phyloP scores from a whole-genome alignment of 2,329 filamentous ascomycete genomes.

The Tolypocladium ophioglossoides region DNA sequence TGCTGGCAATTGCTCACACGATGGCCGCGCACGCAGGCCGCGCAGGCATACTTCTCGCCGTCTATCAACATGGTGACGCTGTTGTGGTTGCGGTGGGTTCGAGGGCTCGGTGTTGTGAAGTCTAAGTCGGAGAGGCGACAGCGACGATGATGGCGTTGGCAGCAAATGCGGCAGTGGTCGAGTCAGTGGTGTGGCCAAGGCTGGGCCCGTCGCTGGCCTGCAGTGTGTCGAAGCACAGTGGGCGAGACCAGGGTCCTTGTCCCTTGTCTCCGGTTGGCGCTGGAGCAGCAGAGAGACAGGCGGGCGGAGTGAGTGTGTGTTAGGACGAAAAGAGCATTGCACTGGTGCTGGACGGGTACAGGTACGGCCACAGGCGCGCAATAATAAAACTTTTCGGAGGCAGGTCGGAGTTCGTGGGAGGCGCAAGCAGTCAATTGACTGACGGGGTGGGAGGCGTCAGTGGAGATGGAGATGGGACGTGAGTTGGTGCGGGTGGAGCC shows the following conservation, averaged over 20 bases:
- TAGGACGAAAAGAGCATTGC: background rate
- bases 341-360: background rate
- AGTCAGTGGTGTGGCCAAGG: conserved; percentile 5
- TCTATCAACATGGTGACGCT: conserved; percentile 61
- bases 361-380: background rate
- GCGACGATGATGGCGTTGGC: background rate
- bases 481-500: conserved; percentile 7
- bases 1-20: conserved; percentile 98
- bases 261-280: conserved; percentile 7
- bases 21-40: conserved; percentile 96
- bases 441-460: conserved; percentile 1
- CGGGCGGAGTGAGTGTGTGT: conserved; percentile 10
- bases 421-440: conserved; percentile 5
- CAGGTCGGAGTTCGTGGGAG: conserved; percentile 16
- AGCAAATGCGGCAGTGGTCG: background rate
- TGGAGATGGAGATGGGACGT: conserved; percentile 1
- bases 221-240: conserved; percentile 5
- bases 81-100: background rate
- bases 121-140: background rate
- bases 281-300: conserved; percentile 2
- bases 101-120: background rate
- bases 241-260: conserved; percentile 4
- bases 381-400: conserved; percentile 19
- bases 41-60: conserved; percentile 96
- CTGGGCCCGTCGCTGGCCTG: conserved; percentile 5